These are phyloP conservation scores for Xylaria sp. DNA, from an alignment of 2,329 filamentous ascomycete species.

Conservation along the genomic window DNA sequence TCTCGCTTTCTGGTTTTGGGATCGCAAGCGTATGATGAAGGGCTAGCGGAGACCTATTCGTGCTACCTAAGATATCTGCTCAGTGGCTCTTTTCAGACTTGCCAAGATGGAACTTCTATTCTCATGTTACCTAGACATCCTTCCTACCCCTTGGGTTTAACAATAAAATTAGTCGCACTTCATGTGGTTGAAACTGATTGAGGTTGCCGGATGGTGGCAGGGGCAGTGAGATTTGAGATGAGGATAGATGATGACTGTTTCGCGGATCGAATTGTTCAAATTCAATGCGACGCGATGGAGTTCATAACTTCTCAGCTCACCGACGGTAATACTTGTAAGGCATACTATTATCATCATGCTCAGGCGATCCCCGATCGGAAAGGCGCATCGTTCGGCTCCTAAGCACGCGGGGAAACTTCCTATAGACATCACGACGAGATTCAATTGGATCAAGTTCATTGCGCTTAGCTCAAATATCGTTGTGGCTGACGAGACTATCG, in stretches of 20 bases:
- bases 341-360: neutral
- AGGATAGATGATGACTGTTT: neutral
- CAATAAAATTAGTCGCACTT: constrained; percentile 21
- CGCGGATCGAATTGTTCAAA: neutral
- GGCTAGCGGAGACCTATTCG: constrained; percentile 16
- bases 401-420: constrained; percentile 3
- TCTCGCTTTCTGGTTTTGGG: constrained; percentile 30
- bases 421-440: constrained; percentile 13
- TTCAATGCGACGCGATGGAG: neutral
- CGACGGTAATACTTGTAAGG: neutral
- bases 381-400: neutral
- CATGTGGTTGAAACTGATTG: constrained; percentile 8
- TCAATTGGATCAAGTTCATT: constrained; percentile 10
- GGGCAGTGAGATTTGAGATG: neutral
- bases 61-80: constrained; percentile 27
- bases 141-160: constrained; percentile 7
- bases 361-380: neutral
- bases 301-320: neutral
- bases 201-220: neutral
- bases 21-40: constrained; percentile 28
- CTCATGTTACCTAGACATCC: constrained; percentile 29
- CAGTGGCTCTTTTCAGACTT: neutral
- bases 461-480: constrained; percentile 14
- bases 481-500: constrained; percentile 11
- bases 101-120: constrained; percentile 8